Base-by-base conservation (phyloP, 2,329 filamentous ascomycete species). In the Clarireedia monteithiana region DNA sequence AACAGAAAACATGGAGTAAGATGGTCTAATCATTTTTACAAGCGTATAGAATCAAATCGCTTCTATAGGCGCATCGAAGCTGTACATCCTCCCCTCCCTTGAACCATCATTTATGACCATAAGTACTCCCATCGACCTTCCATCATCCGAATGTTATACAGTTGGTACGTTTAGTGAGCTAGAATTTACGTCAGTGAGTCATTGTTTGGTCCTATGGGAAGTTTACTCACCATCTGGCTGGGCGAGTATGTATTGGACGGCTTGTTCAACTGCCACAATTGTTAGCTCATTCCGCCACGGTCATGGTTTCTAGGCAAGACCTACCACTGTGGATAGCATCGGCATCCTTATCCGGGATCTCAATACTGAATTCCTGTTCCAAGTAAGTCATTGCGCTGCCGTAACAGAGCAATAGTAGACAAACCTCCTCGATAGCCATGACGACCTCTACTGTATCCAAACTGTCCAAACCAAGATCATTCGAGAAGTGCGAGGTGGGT, bases 391-490 rank as follows among this genome's bases (percentile, higher is more conserved):
- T 17, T 15, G 38, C 10, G 20, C 4, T 44, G 7, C 40, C n/a
- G n/a, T 10, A 7, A 17, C 50, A 36, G 34, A 12, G 17, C 23
- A 40, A 26, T 17, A 30, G 15, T 48, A 57, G 53, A 61, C 62
- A 55, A 66, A 91, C 88, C 85, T 99, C 94, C 83, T 99, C 94
- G 76, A 99, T 97, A 64, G 94, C 94, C 94, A 99, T 99, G 68
- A 99, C 94, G 65, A 99, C 94, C 81, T 99, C 94, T 62, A 99
- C 94, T 62, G 94, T 96, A 74, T 99, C 94, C 74, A 99, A 83
- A 77, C 88, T 95, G 79, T 99, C 94, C 69, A 99, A 80, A 64
- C 91, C 94, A 62, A 99, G 88, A 76, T 99, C 92, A 74, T 96
- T 97, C 71, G 90, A 82, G 77, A 99, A 99, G 82, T 97, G 91